Evolutionary conservation across 805 yeast species (phyloP), one percentile per base, ranked within the genome.

Genomic region (Ogataea siamensis): DNA sequence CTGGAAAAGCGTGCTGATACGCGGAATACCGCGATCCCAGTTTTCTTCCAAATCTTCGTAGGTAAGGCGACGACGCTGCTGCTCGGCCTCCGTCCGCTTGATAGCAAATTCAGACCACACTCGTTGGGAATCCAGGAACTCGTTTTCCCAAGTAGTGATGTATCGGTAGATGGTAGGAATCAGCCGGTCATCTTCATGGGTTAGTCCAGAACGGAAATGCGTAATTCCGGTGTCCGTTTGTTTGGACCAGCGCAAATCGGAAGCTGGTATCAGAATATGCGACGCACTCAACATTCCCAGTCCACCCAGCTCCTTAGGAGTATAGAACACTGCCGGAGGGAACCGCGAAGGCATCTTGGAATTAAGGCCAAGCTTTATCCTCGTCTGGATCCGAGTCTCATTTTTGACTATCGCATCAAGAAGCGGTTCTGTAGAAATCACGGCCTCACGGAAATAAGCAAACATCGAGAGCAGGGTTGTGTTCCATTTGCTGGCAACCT

Each of bases 331-430:
- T 3, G 97, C 97, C 0, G 99, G 99, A 3, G 99, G 99, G 64
- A 93, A 93, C 39, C 99, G 71, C 0, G 96, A 81, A 1, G 99
- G 99, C 99, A 93, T 93, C 62, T 93, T 93, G 10, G 98, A 91
- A 54, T 93, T 93, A 44, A 93, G 70, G 0, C 99, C 99, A 66
- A 91, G 75, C 57, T 93, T 93, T 13, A 93, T 96, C 48, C 95
- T 73, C 38, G 89, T 93, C 63, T 93, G 99, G 30, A 93, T 83
- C 54, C 85, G 82, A 0, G 96, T 89, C 55, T 93, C 99, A 49
- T 94, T 78, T 54, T 84, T 87, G 8, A 93, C 99, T 32, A 93
- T 66, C 3, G 79, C 68, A 57, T 89, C 96, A 8, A 93, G 66
- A 22, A 93, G 64, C 5, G 82, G 55, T 37, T 82, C 87, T 0